Conservation (phyloP, 805 yeast species). For the Metschnikowia orientalis region DNA sequence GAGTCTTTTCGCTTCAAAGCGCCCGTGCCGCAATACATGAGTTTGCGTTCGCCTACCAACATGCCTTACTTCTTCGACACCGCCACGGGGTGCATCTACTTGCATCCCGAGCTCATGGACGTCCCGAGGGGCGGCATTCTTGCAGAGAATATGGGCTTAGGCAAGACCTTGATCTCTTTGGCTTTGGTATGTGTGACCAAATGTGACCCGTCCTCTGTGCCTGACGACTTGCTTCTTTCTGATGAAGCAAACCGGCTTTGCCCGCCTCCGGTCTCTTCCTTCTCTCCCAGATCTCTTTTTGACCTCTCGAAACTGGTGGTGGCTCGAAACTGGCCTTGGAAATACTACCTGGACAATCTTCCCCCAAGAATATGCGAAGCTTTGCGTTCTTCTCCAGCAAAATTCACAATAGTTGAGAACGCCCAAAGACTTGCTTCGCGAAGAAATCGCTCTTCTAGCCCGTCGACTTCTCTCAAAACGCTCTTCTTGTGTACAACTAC, state of each 20-base stretch:
- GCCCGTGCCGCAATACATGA: constrained; percentile 33
- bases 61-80: constrained; percentile 35
- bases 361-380: constrained; percentile 40
- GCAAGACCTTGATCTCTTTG: constrained; percentile 58
- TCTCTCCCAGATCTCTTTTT: constrained; percentile 17
- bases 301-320: constrained; percentile 43
- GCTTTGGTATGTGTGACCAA: constrained; percentile 54
- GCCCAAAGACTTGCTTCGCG: constrained; percentile 8
- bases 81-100: constrained; percentile 23
- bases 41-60: constrained; percentile 19
- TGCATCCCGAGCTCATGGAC: constrained; percentile 38
- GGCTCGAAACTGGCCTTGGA: constrained; percentile 53
- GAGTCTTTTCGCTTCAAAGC: constrained; percentile 38
- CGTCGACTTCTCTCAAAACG: constrained; percentile 17
- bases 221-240: constrained; percentile 25
- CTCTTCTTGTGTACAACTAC: constrained; percentile 50
- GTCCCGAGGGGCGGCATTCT: constrained; percentile 59
- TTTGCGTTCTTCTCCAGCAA: constrained; percentile 41
- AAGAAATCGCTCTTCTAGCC: constrained; percentile 17
- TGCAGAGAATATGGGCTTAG: constrained; percentile 68
- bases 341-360: constrained; percentile 37
- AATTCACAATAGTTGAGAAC: constrained; percentile 30
- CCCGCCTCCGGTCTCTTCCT: constrained; percentile 1
- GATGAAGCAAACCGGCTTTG: constrained; percentile 13
- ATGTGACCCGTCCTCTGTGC: constrained; percentile 45